Base-by-base conservation (phyloP, 2,329 filamentous ascomycete species). In the Aureobasidium namibiae region DNA sequence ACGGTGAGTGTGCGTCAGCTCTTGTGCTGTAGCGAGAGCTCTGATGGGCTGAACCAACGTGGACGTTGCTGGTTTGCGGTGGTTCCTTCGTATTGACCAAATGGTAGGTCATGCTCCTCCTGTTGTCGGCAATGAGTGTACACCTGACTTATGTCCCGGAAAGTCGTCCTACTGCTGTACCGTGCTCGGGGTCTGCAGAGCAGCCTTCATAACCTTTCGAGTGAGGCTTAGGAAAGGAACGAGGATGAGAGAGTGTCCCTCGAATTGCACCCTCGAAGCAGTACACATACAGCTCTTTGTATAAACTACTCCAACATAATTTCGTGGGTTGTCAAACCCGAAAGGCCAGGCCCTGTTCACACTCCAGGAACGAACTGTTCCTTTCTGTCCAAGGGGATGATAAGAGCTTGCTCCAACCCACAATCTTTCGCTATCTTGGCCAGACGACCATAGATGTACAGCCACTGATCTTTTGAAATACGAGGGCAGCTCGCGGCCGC, bases 361-460 rank as follows among this genome's bases (percentile, higher is more conserved):
- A 29, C 6, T 13, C 11, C 2, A 31, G 50, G 38, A n/a, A 57
- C 13, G 8, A 39, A 34, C 21, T 34, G 29, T 9, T 45, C 21
- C n/a, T 53, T 59, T 18, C 14, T 1, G 7, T 59, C 38, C 10
- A 48, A 16, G 6, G 36, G 13, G 7, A 59, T 21, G 18, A 59
- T 21, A 8, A 50, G 45, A 24, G 57, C 57, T 26, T 59, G 57
- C 16, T 59, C 46, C 3, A 59, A 31, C 9, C 57, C 57, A 24
- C 38, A 52, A 1, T 59, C 57, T 46, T 59, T 34, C 4, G 46
- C 45, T 18, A 59, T 59, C 31, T 59, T 59, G 16, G 45, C 34
- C 4, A 59, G 31, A 36, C 57, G 45, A 1, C 57, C 57, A 34
- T 50, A 53, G 26, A 59, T 59, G n/a, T 42, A 59, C 4, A 50